Base-by-base conservation (phyloP, 1,284 basidiomycete genomes). In the Microbotryomycetes sp. region DNA sequence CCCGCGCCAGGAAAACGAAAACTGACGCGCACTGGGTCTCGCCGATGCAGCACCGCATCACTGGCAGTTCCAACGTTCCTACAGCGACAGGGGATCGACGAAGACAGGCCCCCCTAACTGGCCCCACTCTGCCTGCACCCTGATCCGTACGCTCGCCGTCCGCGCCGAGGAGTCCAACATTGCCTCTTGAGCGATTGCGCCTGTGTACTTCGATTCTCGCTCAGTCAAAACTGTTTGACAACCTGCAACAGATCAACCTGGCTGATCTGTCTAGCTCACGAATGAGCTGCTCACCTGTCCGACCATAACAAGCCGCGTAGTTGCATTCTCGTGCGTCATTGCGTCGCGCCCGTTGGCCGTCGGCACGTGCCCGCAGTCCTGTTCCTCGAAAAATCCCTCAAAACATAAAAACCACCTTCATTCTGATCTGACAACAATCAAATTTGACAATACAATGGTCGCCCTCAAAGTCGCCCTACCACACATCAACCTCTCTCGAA, bases 401-500 rank as follows among this genome's bases (percentile, higher is more conserved):
- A 48, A 21, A 26, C 46, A 9, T 18, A 23, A 48, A 11, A 15
- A 21, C 18, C 46, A 23, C 21, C n/a, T 6, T 23, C 18, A 23
- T 11, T 18, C 45, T 13, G 21, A 13, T 26, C 26, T 23, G 21
- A 48, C 46, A 5, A 21, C 26, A 26, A 26, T 26, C 46, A 5
- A 48, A 21, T 48, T 11, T 13, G 13, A 21, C 46, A 4, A 48
- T 15, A 21, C 3, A 21, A 50, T 50, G 48, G 27, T 23, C n/a
- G n/a, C 48, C 48, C 29, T 54, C 52, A 54, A 54, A 30, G 52
- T 45, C 16, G 31, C 29, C 3, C 31, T 54, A 30, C 52, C 52
- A 15, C 52, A 54, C 15, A 24, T 54, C 29, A 21, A 16, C n/a
- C 31, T 54, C 30, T 54, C 52, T 24, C 52, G 52, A n/a, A 54